Percentiles rank a stretch among this genome's conserved stretches.
Evolutionary conservation across 2,329 filamentous ascomycete genomes (phyloP).

Genomic region (Talaromyces islandicus): DNA sequence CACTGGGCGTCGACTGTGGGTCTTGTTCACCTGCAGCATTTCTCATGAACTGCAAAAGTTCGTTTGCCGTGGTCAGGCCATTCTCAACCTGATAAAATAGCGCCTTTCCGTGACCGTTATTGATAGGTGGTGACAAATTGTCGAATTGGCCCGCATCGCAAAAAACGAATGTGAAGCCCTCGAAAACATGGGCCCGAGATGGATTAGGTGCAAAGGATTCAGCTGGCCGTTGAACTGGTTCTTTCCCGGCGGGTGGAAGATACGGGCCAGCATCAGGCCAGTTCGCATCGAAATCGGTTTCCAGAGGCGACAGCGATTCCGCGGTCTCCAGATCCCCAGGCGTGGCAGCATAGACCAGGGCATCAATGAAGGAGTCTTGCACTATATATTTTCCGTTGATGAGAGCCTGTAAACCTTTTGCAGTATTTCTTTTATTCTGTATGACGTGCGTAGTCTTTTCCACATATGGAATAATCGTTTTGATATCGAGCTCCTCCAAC

Average conservation of each 20-base stretch:
- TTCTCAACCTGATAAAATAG: conserved; percentile 58
- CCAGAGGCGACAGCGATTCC: conserved; percentile 54
- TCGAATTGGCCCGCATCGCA: conserved; percentile 70
- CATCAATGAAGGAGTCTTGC: conserved; percentile 64
- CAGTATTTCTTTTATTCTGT: conserved; percentile 81
- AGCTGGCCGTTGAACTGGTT: conserved; percentile 63
- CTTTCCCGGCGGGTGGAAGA: conserved; percentile 68
- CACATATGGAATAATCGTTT: conserved; percentile 69
- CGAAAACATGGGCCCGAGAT: conserved; percentile 65
- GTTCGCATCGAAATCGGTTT: conserved; percentile 68
- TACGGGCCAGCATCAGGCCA: conserved; percentile 73
- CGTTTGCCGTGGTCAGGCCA: conserved; percentile 61
- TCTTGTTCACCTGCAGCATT: conserved; percentile 69
- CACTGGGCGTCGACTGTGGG: conserved; percentile 56
- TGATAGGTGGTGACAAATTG: conserved; percentile 67
- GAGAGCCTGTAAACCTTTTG: conserved; percentile 79
- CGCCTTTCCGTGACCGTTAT: conserved; percentile 76
- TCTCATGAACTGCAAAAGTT: conserved; percentile 73
- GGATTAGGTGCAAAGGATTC: conserved; percentile 67
- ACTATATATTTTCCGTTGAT: conserved; percentile 78
- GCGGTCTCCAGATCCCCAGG: conserved; percentile 46
- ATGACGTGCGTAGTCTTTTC: conserved; percentile 79
- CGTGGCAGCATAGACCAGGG: conserved; percentile 57
- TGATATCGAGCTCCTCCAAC: conserved; percentile 83
- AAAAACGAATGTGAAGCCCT: conserved; percentile 85